These are phyloP conservation scores for Sanghuangporus weigelae DNA, from an alignment of 1,284 basidiomycete genomes.

Conservation along the genomic window DNA sequence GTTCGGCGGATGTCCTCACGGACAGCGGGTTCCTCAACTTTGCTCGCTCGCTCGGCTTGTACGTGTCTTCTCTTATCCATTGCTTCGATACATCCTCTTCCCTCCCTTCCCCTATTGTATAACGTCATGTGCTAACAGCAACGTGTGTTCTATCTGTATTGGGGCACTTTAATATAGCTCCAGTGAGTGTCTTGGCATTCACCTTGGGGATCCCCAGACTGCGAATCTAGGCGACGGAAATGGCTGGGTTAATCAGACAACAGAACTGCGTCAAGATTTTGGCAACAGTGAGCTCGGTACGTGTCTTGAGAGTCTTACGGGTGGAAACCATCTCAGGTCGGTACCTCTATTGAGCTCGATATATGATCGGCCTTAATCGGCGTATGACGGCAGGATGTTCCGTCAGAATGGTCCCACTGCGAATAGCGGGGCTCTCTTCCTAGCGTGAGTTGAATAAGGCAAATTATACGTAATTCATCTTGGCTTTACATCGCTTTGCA, in stretches of 20 bases:
- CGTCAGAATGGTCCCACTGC: constrained; percentile 64
- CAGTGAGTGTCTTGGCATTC: constrained; percentile 66
- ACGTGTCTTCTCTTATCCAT: constrained; percentile 19
- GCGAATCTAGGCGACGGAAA: constrained; percentile 15
- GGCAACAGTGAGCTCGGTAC: constrained; percentile 51
- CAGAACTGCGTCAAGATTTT: constrained; percentile 65
- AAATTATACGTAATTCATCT: constrained; percentile 5
- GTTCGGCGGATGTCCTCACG: constrained; percentile 63
- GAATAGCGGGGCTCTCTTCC: constrained; percentile 60
- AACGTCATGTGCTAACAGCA: no score
- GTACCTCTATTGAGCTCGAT: not conserved
- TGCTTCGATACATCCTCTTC: no score
- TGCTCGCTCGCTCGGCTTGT: constrained; percentile 64
- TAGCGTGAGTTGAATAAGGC: constrained; percentile 52
- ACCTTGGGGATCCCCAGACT: constrained; percentile 54
- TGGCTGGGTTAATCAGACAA: constrained; percentile 37
- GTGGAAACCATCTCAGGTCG: constrained; percentile 64
- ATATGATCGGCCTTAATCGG: not conserved
- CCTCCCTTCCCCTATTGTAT: no score
- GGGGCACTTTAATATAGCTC: no score
- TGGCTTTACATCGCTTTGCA: not conserved
- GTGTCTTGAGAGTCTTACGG: constrained; percentile 56
- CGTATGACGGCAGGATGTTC: constrained; percentile 47
- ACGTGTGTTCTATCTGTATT: no score
- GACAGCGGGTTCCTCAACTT: constrained; percentile 55